phyloP scores from a whole-genome alignment of 257 asterid species.

The Knoxia roxburghii region DNA sequence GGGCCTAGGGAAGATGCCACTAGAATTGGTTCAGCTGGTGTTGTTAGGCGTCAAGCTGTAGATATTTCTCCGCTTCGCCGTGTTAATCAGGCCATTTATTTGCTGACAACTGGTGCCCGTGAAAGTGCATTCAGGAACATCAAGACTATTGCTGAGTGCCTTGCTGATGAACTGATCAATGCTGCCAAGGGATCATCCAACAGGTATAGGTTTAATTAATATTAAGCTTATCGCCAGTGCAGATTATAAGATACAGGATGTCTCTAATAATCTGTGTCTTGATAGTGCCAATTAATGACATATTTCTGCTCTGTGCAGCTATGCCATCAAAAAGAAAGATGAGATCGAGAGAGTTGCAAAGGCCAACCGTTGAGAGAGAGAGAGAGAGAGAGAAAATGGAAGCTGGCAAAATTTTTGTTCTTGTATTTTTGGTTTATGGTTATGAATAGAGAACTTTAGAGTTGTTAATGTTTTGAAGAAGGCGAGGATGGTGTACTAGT shows the following conservation, averaged over 20 bases:
- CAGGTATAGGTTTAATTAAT: conserved; percentile 15
- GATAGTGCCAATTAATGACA: background rate
- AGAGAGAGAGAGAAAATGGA: background rate
- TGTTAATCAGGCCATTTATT: conserved; percentile 34
- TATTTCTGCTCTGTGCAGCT: conserved; percentile 32
- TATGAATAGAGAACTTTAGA: conserved; percentile 4
- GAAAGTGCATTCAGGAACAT: conserved; percentile 35
- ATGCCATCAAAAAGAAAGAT: conserved; percentile 85
- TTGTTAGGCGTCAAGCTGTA: conserved; percentile 36
- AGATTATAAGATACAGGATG: too few species aligned
- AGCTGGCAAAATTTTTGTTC: conserved; percentile 18
- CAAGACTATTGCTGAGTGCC: conserved; percentile 36
- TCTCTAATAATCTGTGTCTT: too few species aligned
- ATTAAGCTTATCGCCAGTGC: too few species aligned
- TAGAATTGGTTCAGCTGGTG: conserved; percentile 36
- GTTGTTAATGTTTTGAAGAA: background rate
- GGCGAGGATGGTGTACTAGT: background rate
- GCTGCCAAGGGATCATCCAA: conserved; percentile 40
- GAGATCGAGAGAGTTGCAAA: conserved; percentile 93
- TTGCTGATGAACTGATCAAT: conserved; percentile 35
- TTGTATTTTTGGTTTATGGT: background rate
- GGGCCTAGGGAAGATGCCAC: conserved; percentile 37
- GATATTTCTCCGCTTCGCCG: conserved; percentile 37
- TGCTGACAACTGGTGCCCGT: conserved; percentile 34
- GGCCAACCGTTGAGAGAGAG: conserved; percentile 62